Base-by-base conservation (phyloP, 208 protist species). In the Trypanosoma scelopori region DNA sequence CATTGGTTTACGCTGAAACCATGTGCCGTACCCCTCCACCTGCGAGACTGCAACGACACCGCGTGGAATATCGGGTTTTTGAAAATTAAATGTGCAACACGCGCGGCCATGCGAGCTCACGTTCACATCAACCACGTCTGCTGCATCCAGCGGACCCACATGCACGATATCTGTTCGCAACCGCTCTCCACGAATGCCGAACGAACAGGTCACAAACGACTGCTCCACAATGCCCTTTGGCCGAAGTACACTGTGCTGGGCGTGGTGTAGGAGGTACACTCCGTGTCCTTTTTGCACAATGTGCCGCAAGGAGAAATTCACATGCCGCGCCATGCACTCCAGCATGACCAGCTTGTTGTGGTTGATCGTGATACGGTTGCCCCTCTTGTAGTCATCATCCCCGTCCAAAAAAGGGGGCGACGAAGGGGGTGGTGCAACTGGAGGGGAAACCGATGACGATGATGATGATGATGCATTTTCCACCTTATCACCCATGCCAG, bases 1-100 rank as follows among this genome's bases (percentile, higher is more conserved):
- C 90, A 95, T 95, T 37, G 85, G 81, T 72, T 91, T 90, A 27
- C 90, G 86, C 72, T 92, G 81, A 56, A 93, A 92, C 85, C 85
- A 92, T 37, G 85, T 91, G 53, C 85, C 87, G 65, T 93, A 93
- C 13, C 87, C 87, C 57, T 92, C 82, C 25, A 92, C 85, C 63
- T 81, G 82, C 35, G 85, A 92, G 39, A 92, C 64, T 13, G 85
- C 90, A 58, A 95, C 77, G 6, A 95, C 87, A 13, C 84, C 90
- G 20, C 85, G 83, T 18, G 69, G 68, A 39, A 90, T 75, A 20
- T 74, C 43, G 27, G 55, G 46, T 63, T 85, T 86, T 5, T 76
- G 45, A 11, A 87, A 67, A 63, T 94, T 79, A 70, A 89, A 91
- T 27, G 42, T 39, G 28, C 53, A 55, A 1, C 53, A 45, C 7